phyloP scores from a whole-genome alignment of 2,329 filamentous ascomycete species.

The Apiospora arundinis region DNA sequence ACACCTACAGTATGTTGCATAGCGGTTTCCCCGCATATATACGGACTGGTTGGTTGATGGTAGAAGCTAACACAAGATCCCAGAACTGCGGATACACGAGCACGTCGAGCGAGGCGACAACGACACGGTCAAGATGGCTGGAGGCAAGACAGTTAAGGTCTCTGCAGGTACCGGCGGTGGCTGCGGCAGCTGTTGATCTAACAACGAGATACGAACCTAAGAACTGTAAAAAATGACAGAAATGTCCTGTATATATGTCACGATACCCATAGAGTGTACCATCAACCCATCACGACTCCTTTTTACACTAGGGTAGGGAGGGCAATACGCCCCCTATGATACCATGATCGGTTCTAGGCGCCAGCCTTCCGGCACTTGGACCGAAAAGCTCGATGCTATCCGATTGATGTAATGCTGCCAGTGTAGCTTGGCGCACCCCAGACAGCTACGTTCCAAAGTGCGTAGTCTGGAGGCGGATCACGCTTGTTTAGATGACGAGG shows the following conservation, averaged over 20 bases:
- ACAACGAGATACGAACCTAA: neutral
- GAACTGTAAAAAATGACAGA: constrained; percentile 1
- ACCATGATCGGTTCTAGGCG: neutral
- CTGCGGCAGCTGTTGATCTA: neutral
- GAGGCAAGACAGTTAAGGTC: constrained; percentile 40
- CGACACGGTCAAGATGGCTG: constrained; percentile 78
- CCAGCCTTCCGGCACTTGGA: too few species aligned
- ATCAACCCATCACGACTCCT: neutral
- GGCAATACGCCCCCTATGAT: neutral
- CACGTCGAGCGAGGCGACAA: constrained; percentile 93
- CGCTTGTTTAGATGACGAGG: neutral
- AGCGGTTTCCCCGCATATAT: constrained; percentile 20
- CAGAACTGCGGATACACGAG: constrained; percentile 88
- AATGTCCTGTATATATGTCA: constrained; percentile 8
- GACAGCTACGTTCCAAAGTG: neutral
- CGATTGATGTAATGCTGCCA: neutral
- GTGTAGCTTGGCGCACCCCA: neutral
- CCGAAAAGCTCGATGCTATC: too few species aligned
- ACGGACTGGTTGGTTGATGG: neutral
- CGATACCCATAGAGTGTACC: constrained; percentile 17
- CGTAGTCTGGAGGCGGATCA: too few species aligned
- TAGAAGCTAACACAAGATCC: neutral
- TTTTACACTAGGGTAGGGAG: neutral
- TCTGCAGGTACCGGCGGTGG: constrained; percentile 27
- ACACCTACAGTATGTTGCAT: constrained; percentile 65